These are phyloP conservation scores for Daldinia sp. DNA, from an alignment of 2,329 filamentous ascomycete species.

Conservation along the genomic window DNA sequence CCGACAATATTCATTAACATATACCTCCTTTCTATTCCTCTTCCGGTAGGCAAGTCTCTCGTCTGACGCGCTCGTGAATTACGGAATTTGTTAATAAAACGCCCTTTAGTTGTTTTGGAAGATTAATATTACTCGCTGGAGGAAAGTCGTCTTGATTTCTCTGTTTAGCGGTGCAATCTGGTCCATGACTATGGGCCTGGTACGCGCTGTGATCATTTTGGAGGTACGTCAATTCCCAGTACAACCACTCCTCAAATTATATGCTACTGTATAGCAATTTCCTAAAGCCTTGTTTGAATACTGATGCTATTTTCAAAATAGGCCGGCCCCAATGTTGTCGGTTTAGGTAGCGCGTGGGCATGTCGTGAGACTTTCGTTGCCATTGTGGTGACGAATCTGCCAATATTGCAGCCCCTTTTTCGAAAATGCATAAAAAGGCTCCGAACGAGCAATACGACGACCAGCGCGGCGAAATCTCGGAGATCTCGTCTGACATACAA, in stretches of 20 bases:
- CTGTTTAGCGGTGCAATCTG: conserved; percentile 64
- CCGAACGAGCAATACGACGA: not conserved
- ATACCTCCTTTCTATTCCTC: conserved; percentile 61
- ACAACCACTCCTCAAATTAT: not conserved
- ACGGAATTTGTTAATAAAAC: not conserved
- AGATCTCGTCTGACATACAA: not conserved
- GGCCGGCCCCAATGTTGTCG: conserved; percentile 41
- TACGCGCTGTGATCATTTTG: conserved; percentile 61
- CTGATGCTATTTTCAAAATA: conserved; percentile 2
- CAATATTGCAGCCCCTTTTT: conserved; percentile 44
- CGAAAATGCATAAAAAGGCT: conserved; percentile 23
- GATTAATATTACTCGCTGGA: conserved; percentile 55
- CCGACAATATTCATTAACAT: conserved; percentile 60
- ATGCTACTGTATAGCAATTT: not conserved
- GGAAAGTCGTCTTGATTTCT: conserved; percentile 58
- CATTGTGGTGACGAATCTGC: conserved; percentile 54
- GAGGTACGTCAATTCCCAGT: conserved; percentile 39
- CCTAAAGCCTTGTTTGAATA: not conserved
- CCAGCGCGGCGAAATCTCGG: not conserved
- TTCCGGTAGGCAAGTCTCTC: conserved; percentile 55
- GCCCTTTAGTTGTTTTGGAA: conserved; percentile 52
- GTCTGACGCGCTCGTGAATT: conserved; percentile 42
- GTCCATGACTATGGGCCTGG: conserved; percentile 60
- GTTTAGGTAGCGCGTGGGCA: conserved; percentile 50
- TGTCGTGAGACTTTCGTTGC: conserved; percentile 57